Evolutionary conservation across 1,284 basidiomycete genomes (phyloP), one percentile per base, ranked within the genome.

Genomic region (Trichosporon sp.): DNA sequence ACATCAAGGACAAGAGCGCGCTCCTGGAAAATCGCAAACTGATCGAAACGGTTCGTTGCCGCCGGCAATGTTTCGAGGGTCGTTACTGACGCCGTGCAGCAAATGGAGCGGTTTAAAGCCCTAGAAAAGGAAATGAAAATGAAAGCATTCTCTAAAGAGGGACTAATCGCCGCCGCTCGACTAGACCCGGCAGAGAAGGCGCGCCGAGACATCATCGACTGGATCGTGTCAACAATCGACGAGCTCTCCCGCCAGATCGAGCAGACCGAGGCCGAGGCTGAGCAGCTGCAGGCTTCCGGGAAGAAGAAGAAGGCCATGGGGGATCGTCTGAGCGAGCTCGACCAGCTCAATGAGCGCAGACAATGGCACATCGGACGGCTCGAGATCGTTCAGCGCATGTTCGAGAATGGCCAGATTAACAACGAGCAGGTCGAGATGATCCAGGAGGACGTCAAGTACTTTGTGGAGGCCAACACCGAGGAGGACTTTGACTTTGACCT

Each of bases 61-160:
- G 44, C 34, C 23, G 19, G 11, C 37, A 44, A 16, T 9, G 36
- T 33, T n/a, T 19, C 6, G 9, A n/a, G n/a, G n/a, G n/a, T 8
- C 49, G 36, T 23, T 16, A 40, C 64, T 59, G 56, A 66, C 52
- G 14, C 7, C 31, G n/a, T 70, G 68, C 81, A 98, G 95, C 96
- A 99, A 96, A 99, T 99, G 96, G 96, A 99, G 83, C 93, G 92
- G 77, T 99, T 99, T 87, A 99, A 99, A 77, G 95, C 95, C 25
- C 92, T 93, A 81, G 96, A 99, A 83, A 99, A 99, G 84, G 96
- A 99, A 82, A 98, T 99, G 94, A 99, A 99, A 86, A 99, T 96
- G 68, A 99, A 99, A 80, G 96, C 96, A 0, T 99, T 99, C 82
- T 98, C 95, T 32, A 99, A 99, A 81, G 96, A 98, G 80, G 96